These are phyloP conservation scores for Lachancea thermotolerans DNA, from an alignment of 805 yeast genomes.

Conservation along the genomic window DNA sequence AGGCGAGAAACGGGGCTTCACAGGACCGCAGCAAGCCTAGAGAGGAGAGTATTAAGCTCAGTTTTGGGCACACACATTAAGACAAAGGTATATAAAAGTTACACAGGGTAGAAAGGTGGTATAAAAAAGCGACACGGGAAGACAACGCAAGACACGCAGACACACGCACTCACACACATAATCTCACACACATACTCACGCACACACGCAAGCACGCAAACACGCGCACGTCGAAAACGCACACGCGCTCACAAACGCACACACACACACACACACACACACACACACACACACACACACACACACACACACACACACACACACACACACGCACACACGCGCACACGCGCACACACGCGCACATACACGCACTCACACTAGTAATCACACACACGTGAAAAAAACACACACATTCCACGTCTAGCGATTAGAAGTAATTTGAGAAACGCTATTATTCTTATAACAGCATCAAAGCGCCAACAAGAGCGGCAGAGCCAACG, in stretches of 20 bases:
- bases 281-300: conserved; percentile 4
- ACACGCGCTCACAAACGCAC: conserved; percentile 6
- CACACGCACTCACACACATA: conserved; percentile 2
- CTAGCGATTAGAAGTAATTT: conserved; percentile 3
- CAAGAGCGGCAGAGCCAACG: conserved; percentile 42
- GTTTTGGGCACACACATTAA: conserved; percentile 6
- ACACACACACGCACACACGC: conserved; percentile 5
- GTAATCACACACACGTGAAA: background rate
- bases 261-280: conserved; percentile 9
- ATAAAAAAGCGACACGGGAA: background rate
- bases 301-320: conserved; percentile 10
- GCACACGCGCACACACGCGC: background rate
- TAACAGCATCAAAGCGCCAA: conserved; percentile 44
- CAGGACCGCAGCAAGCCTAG: too few relatives aligned
- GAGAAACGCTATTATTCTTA: conserved; percentile 16
- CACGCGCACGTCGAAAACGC: conserved; percentile 3
- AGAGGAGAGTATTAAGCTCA: background rate
- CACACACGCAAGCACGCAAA: conserved; percentile 4
- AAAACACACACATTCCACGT: background rate
- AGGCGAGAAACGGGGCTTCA: too few relatives aligned
- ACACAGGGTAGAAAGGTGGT: too few relatives aligned
- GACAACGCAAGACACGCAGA: background rate
- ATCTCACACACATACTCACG: background rate
- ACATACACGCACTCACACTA: conserved; percentile 1
- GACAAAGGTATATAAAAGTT: background rate